Evolutionary conservation across 495 filamentous ascomycete genomes (phyloP), one percentile per base, ranked within the genome.

Genomic region (Rhypophila decipiens): DNA sequence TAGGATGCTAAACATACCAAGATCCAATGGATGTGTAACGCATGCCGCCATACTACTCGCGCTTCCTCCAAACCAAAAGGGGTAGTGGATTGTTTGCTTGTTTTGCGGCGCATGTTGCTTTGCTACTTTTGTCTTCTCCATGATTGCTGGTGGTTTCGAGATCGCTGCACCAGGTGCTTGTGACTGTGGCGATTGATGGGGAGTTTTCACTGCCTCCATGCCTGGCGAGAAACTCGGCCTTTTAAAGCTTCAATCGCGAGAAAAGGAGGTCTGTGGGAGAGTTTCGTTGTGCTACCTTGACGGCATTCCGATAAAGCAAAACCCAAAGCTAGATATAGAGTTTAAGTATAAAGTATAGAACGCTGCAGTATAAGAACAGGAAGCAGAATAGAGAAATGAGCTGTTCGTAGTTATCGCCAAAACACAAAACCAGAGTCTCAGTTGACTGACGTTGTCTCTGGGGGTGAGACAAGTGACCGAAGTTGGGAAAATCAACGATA

Each of bases 51-150:
- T 84, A 64, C 86, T 91, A 53, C 85, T 90, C 17, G 90, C 87
- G 58, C 85, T 91, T 19, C 90, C 90, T 33, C 90, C 90, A 67
- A 96, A 95, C 90, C 90, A 96, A 70, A 96, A 93, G 23, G 86
- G 86, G 64, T 88, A 88, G 50, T 77, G 75, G 34, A 84, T 70
- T 5, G 56, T 47, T 51, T 69, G 60, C 44, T 73, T 74, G 29
- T 45, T 22, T n/a, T 33, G 8, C 31, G 27, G 27, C 27, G 27
- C 27, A 31, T 31, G 13, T 13, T 31, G 7, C 13, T 41, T 17
- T 10, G 38, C 4, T 18, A 40, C 19, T 18, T 31, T 31, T 31
- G 27, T 7, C 27, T 31, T 31, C 7, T 31, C 27, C 27, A 31
- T 31, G 27, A 13, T 31, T 13, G 27, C 27, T 13, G 27, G 27